These are phyloP conservation scores for Echites panduratus DNA, from an alignment of 257 asterid genomes.

Conservation along the genomic window DNA sequence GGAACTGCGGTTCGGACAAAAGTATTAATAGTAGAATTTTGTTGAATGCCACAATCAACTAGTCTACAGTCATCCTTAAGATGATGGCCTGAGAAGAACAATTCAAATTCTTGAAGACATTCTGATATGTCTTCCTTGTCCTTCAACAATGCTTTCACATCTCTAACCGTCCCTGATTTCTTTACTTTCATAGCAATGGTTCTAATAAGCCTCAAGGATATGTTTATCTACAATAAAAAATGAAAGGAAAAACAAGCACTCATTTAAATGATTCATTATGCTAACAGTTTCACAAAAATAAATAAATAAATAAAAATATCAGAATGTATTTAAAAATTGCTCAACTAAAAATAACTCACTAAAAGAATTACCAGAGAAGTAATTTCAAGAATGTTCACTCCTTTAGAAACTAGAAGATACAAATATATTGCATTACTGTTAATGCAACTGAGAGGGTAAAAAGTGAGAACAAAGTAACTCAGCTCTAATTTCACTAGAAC, in stretches of 20 bases:
- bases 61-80: conserved; percentile 18
- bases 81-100: conserved; percentile 1
- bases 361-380: no score
- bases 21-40: conserved; percentile 18
- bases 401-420: no score
- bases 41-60: conserved; percentile 13
- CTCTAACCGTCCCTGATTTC: conserved; percentile 18
- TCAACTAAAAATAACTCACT: no score
- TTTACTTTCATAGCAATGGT: conserved; percentile 19
- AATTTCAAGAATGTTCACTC: no score
- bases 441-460: no score
- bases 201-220: conserved; percentile 18
- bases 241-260: background rate
- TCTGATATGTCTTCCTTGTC: conserved; percentile 25
- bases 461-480: no score
- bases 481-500: no score
- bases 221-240: conserved; percentile 16
- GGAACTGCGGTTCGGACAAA: conserved; percentile 13
- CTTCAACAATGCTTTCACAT: conserved; percentile 15
- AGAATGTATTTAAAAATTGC: background rate
- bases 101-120: conserved; percentile 17
- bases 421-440: no score
- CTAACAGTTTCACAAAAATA: background rate
- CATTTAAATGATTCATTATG: background rate
- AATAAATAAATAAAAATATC: background rate